Percentiles rank a stretch among this genome's conserved stretches.
Evolutionary conservation across 345 rosid species (phyloP).

Genomic region (Eucalyptus regnans): DNA sequence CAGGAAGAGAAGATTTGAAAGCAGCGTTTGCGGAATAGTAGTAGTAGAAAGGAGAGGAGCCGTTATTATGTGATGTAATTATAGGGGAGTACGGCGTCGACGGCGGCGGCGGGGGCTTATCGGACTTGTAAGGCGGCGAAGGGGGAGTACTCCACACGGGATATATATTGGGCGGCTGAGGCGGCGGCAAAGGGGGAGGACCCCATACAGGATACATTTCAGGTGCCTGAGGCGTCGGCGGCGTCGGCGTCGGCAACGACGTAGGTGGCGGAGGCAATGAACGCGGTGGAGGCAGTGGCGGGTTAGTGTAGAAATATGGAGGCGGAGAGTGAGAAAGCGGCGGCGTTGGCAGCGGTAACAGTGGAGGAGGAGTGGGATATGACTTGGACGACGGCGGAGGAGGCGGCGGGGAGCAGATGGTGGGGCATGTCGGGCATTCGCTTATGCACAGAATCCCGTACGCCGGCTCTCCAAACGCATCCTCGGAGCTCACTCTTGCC

Average conservation of each 20-base stretch:
- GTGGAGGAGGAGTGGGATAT: slow-evolving; percentile 1
- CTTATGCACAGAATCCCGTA: slow-evolving; percentile 17
- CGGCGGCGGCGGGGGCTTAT: background rate
- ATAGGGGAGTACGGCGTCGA: slow-evolving; percentile 9
- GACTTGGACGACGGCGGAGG: background rate
- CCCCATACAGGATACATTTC: background rate
- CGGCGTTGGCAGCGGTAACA: background rate
- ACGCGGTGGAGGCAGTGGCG: background rate
- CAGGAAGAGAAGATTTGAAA: background rate
- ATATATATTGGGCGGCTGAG: background rate
- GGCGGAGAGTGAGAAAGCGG: slow-evolving; percentile 12
- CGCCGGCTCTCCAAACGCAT: background rate
- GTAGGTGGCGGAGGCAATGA: background rate
- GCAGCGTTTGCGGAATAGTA: slow-evolving; percentile 31
- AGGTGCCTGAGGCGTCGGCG: background rate
- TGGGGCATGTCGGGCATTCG: slow-evolving; percentile 23
- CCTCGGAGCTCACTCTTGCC: background rate
- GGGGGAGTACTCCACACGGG: background rate
- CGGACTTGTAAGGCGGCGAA: background rate
- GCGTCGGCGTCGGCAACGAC: background rate
- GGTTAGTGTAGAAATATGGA: background rate
- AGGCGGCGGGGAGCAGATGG: slow-evolving; percentile 29
- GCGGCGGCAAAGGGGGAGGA: background rate
- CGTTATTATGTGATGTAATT: background rate
- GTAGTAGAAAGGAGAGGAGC: slow-evolving; percentile 44